These are phyloP conservation scores for Blattamonas nauphoetae DNA, from an alignment of 78 protist genomes.

Conservation along the genomic window DNA sequence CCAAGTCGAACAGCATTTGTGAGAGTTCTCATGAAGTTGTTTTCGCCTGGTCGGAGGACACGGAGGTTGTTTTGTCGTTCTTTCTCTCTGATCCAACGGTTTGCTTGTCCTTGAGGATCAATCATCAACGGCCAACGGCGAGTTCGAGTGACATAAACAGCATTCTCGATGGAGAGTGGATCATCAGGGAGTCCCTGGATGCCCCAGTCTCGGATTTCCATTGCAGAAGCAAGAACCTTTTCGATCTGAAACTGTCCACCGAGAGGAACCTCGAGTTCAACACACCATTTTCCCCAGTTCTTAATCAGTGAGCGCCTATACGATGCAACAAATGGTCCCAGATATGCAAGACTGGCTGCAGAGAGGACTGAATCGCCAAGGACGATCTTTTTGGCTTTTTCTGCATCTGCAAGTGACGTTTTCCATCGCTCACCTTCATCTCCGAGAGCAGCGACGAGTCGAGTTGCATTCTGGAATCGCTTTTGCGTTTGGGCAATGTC, in stretches of 20 bases:
- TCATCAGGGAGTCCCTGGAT: constrained; percentile 58
- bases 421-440: constrained; percentile 59
- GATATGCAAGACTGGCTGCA: constrained; percentile 58
- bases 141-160: constrained; percentile 32
- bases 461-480: not conserved
- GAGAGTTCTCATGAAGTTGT: constrained; percentile 36
- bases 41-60: constrained; percentile 38
- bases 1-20: constrained; percentile 48
- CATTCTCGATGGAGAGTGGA: constrained; percentile 49
- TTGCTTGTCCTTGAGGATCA: constrained; percentile 76
- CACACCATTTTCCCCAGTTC: constrained; percentile 23
- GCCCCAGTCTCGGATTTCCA: constrained; percentile 12
- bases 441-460: constrained; percentile 25
- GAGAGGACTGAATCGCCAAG: constrained; percentile 56
- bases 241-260: not conserved
- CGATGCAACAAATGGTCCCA: constrained; percentile 52
- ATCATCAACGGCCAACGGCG: constrained; percentile 66
- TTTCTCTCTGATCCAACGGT: constrained; percentile 46
- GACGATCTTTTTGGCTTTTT: constrained; percentile 16
- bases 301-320: constrained; percentile 37
- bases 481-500: not conserved
- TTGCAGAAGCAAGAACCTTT: not conserved
- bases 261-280: not conserved
- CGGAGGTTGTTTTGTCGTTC: constrained; percentile 31
- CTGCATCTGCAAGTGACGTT: not conserved